phyloP scores from a whole-genome alignment of 164 flowering plant genomes.

The Taxillus chinensis region DNA sequence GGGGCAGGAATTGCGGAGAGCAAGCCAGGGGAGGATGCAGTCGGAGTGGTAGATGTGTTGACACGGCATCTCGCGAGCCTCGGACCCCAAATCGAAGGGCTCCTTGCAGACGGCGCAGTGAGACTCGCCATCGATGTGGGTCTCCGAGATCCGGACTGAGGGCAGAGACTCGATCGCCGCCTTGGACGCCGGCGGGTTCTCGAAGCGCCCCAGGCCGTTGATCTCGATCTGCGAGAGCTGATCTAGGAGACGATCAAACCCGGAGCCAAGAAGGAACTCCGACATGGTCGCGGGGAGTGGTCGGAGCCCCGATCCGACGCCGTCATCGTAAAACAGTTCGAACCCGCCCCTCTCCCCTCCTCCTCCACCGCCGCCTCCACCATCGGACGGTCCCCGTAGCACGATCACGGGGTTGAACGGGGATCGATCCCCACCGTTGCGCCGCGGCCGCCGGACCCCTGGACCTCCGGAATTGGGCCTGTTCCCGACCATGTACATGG shows the following conservation, averaged over 20 bases:
- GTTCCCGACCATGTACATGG: conserved; percentile 32
- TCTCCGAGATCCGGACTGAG: conserved; percentile 15
- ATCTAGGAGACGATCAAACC: conserved; percentile 53
- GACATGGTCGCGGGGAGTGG: conserved; percentile 55
- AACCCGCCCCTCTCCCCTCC: conserved; percentile 21
- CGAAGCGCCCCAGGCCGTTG: conserved; percentile 33
- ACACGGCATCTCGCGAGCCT: conserved; percentile 54
- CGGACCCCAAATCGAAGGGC: conserved; percentile 27
- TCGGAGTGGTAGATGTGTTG: conserved; percentile 48
- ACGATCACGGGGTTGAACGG: conserved; percentile 67
- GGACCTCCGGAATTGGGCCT: conserved; percentile 7
- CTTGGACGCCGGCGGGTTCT: conserved; percentile 61
- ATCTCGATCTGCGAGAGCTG: conserved; percentile 50
- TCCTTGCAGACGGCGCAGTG: conserved; percentile 54
- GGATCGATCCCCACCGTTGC: conserved; percentile 39
- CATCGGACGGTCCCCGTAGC: conserved; percentile 30
- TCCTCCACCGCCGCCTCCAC: conserved; percentile 9
- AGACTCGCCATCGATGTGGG: conserved; percentile 15
- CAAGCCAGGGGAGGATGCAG: conserved; percentile 57
- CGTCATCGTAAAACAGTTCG: conserved; percentile 56
- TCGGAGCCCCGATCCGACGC: conserved; percentile 44
- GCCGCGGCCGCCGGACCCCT: conserved; percentile 22
- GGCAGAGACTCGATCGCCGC: conserved; percentile 45
- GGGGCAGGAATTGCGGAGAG: conserved; percentile 52
- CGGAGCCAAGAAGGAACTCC: conserved; percentile 57